phyloP scores from a whole-genome alignment of 192 early-diverging fungal species.

The Lunasporangiospora selenospora region DNA sequence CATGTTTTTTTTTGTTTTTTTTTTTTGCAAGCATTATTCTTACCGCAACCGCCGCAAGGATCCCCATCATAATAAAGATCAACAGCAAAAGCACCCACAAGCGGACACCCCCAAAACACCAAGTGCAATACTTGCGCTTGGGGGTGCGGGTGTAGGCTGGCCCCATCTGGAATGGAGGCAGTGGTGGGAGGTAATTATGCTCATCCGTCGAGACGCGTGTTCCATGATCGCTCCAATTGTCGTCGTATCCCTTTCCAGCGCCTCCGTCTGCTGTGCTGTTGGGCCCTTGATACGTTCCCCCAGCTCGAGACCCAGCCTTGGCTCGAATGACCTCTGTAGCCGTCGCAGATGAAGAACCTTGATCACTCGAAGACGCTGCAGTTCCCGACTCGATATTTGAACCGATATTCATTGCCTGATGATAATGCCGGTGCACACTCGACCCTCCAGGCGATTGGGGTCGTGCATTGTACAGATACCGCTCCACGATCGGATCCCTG shows the following conservation, averaged over 20 bases:
- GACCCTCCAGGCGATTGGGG: constrained; percentile 10
- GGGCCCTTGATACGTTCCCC: constrained; percentile 16
- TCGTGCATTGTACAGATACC: constrained; percentile 22
- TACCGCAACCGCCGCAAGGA: constrained; percentile 13
- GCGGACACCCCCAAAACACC: constrained; percentile 36
- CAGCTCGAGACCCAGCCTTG: constrained; percentile 3
- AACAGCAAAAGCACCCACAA: constrained; percentile 35
- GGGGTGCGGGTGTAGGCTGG: constrained; percentile 34
- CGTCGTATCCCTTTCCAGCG: constrained; percentile 13
- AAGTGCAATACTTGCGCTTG: constrained; percentile 31
- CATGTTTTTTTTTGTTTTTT: neutral
- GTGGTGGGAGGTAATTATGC: constrained; percentile 35
- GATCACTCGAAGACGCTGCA: no score
- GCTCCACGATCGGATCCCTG: constrained; percentile 16
- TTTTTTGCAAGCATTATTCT: neutral
- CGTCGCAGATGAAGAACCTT: constrained; percentile 6
- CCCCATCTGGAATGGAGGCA: constrained; percentile 36
- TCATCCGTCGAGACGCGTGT: constrained; percentile 15
- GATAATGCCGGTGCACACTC: no score
- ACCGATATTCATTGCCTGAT: no score
- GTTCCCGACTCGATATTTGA: no score
- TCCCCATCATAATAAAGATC: constrained; percentile 10
- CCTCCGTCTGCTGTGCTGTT: neutral
- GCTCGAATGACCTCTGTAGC: neutral
- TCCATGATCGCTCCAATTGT: constrained; percentile 14